phyloP scores from a whole-genome alignment of 345 rosid species.

The Limnanthes douglasii region DNA sequence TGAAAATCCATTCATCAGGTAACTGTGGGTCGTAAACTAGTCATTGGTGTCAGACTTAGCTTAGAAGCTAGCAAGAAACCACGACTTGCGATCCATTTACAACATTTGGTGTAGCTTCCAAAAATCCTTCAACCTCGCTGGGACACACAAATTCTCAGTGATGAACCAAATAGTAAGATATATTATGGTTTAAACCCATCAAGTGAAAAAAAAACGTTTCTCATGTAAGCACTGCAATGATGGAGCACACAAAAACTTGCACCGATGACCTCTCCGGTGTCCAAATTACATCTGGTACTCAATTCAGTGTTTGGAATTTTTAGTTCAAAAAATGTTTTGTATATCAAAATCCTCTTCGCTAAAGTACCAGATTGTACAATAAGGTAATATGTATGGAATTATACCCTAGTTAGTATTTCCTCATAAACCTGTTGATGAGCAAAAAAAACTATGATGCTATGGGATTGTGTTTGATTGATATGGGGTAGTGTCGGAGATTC shows the following conservation, averaged over 20 bases:
- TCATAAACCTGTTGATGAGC: too few species aligned
- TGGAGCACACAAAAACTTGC: slow-evolving; percentile 66
- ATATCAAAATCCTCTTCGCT: slow-evolving; percentile 86
- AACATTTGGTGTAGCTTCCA: slow-evolving; percentile 91
- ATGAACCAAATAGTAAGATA: slow-evolving; percentile 96
- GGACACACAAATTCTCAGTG: slow-evolving; percentile 88
- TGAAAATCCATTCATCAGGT: too few species aligned
- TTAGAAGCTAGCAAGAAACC: slow-evolving; percentile 80
- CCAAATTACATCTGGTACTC: slow-evolving; percentile 88
- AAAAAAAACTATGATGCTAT: too few species aligned
- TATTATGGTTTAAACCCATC: slow-evolving; percentile 96
- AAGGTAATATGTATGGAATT: slow-evolving; percentile 95
- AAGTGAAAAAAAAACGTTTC: slow-evolving; percentile 99
- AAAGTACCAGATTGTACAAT: slow-evolving; percentile 93
- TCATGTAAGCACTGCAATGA: slow-evolving; percentile 95
- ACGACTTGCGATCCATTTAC: slow-evolving; percentile 78
- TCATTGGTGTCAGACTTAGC: slow-evolving; percentile 77
- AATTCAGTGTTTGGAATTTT: slow-evolving; percentile 93
- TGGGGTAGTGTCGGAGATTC: too few species aligned
- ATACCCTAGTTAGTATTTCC: too few species aligned
- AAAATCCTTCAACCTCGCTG: slow-evolving; percentile 92
- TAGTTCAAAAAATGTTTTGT: slow-evolving; percentile 77
- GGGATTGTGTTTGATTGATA: too few species aligned
- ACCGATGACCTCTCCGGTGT: slow-evolving; percentile 93
- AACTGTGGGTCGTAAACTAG: slow-evolving; percentile 90